Percentiles rank a stretch among this genome's conserved stretches.
These are phyloP conservation scores for Ambrosiella xylebori DNA, from an alignment of 2,329 filamentous ascomycete species.

Conservation along the genomic window DNA sequence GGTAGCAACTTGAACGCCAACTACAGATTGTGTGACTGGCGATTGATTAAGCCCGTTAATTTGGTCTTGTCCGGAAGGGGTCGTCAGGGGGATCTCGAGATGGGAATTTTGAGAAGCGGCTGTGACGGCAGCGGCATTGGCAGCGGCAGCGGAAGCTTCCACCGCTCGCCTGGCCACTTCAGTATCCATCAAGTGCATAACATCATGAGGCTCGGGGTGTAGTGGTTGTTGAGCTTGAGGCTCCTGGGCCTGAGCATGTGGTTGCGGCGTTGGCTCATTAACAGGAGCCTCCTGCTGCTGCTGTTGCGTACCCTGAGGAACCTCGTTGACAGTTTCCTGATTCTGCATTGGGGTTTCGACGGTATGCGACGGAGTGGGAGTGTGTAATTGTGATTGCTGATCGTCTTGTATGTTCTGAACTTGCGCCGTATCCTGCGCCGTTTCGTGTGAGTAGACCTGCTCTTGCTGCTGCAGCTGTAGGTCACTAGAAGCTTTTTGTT, in stretches of 20 bases:
- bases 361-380: conserved; percentile 8
- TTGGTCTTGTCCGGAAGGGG: conserved; percentile 17
- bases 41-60: conserved; percentile 26
- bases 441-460: conserved; percentile 2
- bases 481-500: not conserved
- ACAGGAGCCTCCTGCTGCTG: conserved; percentile 1
- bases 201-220: conserved; percentile 7
- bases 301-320: conserved; percentile 4
- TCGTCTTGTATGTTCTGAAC: not conserved
- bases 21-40: conserved; percentile 33
- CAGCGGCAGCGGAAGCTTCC: conserved; percentile 20
- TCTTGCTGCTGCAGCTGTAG: conserved; percentile 10
- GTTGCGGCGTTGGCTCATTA: not conserved
- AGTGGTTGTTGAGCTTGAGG: conserved; percentile 1
- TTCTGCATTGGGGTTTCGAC: not conserved
- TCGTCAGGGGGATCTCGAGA: conserved; percentile 20
- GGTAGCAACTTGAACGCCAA: conserved; percentile 27
- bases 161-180: conserved; percentile 11
- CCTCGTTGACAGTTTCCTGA: not conserved
- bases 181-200: conserved; percentile 11
- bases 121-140: conserved; percentile 28
- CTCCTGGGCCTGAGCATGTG: not conserved
- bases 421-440: not conserved
- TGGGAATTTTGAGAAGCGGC: conserved; percentile 10
- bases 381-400: not conserved